Conservation (phyloP, 805 yeast genomes). For the Sporopachydermia quercuum region DNA sequence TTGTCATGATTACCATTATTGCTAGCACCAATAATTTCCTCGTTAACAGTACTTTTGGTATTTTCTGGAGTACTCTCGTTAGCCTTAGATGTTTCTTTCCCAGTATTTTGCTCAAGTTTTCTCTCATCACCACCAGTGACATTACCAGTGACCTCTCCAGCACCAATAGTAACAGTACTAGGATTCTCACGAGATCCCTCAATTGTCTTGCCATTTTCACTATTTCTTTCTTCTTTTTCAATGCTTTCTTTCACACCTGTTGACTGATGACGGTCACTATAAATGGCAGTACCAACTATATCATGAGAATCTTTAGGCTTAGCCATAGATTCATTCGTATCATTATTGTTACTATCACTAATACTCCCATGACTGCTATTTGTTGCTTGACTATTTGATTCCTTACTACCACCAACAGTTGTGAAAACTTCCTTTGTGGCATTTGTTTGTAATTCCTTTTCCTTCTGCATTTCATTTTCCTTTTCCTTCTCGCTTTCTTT, state of each 20-base stretch:
- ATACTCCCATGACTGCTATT: neutral
- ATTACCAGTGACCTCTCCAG: no score
- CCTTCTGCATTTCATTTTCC: conserved; percentile 12
- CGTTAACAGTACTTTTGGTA: no score
- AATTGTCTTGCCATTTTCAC: no score
- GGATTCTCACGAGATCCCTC: no score
- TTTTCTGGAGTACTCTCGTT: no score
- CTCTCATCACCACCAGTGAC: no score
- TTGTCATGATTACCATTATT: no score
- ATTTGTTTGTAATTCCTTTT: conserved; percentile 9
- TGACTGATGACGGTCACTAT: conserved; percentile 3
- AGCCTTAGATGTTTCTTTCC: no score
- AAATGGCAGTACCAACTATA: conserved; percentile 2
- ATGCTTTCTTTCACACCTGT: conserved; percentile 5
- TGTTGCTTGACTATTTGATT: neutral
- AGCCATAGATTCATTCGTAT: conserved; percentile 2
- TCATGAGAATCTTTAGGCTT: neutral
- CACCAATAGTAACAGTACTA: no score
- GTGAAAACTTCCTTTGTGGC: conserved; percentile 15
- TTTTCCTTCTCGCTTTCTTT: conserved; percentile 17
- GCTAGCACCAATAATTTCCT: no score
- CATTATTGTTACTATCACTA: neutral
- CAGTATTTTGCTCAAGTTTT: no score
- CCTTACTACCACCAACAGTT: conserved; percentile 16
- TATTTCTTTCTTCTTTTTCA: no score